Conservation (phyloP, 345 rosid species). For the Microcos paniculata region DNA sequence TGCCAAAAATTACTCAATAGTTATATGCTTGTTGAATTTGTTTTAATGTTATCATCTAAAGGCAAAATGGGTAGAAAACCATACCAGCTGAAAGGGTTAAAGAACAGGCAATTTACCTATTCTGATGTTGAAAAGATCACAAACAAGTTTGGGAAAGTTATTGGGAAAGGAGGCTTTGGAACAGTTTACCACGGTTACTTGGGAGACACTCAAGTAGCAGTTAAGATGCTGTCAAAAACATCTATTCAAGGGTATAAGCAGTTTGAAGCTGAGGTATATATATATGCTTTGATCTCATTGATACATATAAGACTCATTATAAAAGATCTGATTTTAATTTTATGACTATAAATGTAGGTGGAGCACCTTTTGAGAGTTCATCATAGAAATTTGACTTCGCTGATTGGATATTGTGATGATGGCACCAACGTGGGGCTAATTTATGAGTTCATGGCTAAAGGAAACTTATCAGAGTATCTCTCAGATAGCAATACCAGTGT, state of each 20-base stretch:
- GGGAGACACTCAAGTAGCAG: constrained; percentile 51
- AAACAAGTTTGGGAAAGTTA: constrained; percentile 35
- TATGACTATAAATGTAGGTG: constrained; percentile 27
- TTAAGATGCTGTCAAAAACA: constrained; percentile 47
- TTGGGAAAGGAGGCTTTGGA: constrained; percentile 58
- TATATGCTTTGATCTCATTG: not conserved
- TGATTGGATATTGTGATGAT: constrained; percentile 53
- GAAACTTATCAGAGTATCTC: constrained; percentile 38
- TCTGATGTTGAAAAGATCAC: constrained; percentile 40
- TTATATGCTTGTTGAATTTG: not conserved
- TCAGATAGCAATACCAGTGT: constrained; percentile 19
- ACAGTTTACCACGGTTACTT: constrained; percentile 44
- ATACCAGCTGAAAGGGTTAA: not conserved
- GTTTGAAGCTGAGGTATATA: constrained; percentile 48
- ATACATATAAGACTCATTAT: no score
- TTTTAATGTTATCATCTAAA: no score
- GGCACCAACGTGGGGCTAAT: constrained; percentile 37
- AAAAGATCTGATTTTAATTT: no score
- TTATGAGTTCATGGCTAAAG: constrained; percentile 51
- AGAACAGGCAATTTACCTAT: constrained; percentile 34
- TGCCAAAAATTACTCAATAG: no score
- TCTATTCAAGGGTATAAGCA: constrained; percentile 47
- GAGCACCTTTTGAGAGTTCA: constrained; percentile 49
- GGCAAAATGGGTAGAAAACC: no score
- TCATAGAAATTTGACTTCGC: constrained; percentile 41